Evolutionary conservation across 1,139 yeast species (phyloP), one percentile per base, ranked within the genome.

Genomic region (Nakaseomyces delphensis): DNA sequence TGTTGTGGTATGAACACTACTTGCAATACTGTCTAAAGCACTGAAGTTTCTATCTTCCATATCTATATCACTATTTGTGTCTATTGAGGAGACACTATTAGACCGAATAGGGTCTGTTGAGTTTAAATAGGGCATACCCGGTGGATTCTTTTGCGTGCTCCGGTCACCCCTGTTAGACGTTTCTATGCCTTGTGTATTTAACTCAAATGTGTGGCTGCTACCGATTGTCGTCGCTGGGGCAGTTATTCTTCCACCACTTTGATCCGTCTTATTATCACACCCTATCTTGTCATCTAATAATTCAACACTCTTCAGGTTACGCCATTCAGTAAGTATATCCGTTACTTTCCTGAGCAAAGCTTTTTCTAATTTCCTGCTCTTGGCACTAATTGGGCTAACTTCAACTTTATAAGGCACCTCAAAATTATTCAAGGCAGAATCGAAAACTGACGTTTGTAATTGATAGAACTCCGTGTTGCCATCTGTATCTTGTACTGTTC

Each of bases 391-490:
- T 3, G 13, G 13, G n/a, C 10, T 16, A 31, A 31, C 11, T 13
- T 31, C 23, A 2, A 31, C 4, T 8, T 16, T 18, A 18, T 18
- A 19, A 4, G 35, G 35, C 4, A 13, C 8, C 18, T 31, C 23
- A 4, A 31, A 10, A 11, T 31, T 54, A 51, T 83, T 91, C n/a
- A 69, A 54, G 1, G 67, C 60, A 36, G 77, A 76, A 45, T 75
- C 71, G 65, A 81, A 83, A 10, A 83, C 69, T 32, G 76, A 73
- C 31, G 86, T 71, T 29, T 79, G 77, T 32, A 89, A 65, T 9
- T 83, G 69, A 58, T 87, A 87, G 63, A 84, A 89, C 48, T 69
- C 71, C 39, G 27, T 28, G 16, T 73, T 77, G 1, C 94, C 93
- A 59, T 83, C 87, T 41, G 71, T 69, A 45, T 70, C 59, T 51